A percentile compares a stretch with the other conserved stretches of the same genome.
Conservation (phyloP, 2,329 filamentous ascomycete species). For the Pseudocercospora eumusae region DNA sequence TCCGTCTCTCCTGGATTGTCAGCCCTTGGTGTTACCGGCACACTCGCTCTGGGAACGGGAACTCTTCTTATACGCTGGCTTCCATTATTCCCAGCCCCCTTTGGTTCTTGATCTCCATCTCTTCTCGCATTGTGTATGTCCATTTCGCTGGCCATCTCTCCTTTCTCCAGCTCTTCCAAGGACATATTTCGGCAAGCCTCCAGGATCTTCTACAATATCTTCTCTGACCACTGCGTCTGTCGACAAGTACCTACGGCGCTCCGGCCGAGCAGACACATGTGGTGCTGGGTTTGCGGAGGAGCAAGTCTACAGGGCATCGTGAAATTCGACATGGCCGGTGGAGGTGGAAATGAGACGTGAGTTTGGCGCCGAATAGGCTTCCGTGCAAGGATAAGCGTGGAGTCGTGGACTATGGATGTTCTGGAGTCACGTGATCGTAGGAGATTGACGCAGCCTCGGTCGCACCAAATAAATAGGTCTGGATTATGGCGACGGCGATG, state of each 20-base stretch:
- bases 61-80: constrained; percentile 7
- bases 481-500: no score
- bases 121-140: neutral
- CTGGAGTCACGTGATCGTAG: no score
- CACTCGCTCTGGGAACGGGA: neutral
- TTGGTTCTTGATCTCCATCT: neutral
- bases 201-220: neutral
- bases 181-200: neutral
- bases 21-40: neutral
- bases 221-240: neutral
- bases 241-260: neutral
- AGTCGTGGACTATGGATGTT: no score
- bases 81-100: neutral
- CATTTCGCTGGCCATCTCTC: neutral
- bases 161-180: neutral
- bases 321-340: neutral
- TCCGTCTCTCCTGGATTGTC: neutral
- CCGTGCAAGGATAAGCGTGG: neutral
- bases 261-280: neutral
- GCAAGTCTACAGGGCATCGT: neutral
- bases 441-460: no score
- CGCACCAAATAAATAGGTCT: neutral
- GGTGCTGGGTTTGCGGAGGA: neutral
- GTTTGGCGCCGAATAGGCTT: constrained; percentile 9
- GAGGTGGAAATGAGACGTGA: constrained; percentile 8